Base-by-base conservation (phyloP, 2,329 filamentous ascomycete species). In the Trichoderma arundinaceum region DNA sequence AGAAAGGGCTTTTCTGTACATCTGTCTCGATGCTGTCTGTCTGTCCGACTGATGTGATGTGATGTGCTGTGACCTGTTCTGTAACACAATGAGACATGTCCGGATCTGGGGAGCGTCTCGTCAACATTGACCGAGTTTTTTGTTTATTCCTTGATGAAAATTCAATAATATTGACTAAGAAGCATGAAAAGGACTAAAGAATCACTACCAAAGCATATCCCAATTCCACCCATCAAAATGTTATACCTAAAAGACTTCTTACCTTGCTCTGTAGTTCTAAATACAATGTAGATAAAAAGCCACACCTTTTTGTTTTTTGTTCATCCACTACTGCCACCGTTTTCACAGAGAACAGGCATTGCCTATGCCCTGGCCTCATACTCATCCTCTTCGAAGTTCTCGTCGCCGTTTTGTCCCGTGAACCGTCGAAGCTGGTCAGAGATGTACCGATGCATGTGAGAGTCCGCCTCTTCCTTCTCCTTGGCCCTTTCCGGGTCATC, bases 361-460 rank as follows among this genome's bases (percentile, higher is more conserved):
- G 12, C 33, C 39, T 59, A 73, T 28, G 76, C 75, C 64, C 76
- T 77, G 9, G 82, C 77, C 73, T 85, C 83, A 68, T 80, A 79
- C 72, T 85, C 83, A 43, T 84, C 82, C 10, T 76, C 79, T 28
- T 72, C 73, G 49, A 9, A 49, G 12, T 48, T 38, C 7, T 52
- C 60, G 8, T 69, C 66, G 4, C 64, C 58, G 59, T 70, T 71
- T 19, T 76, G 74, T 28, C 74, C 73, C 68, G 73, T 88, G 72
- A 95, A 89, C 65, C 89, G 83, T 76, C 90, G 84, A 66, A 97
- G 82, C 79, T 97, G 91, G 69, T 93, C 90, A 35, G 86, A 88
- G 65, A 97, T 90, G 76, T 96, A 97, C 69, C 87, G 85, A 67
- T 92, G 89, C 73, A 96, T 86, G 70, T 95, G 91, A 64, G 85